phyloP scores from a whole-genome alignment of 164 flowering plant species.

The Santalum album region DNA sequence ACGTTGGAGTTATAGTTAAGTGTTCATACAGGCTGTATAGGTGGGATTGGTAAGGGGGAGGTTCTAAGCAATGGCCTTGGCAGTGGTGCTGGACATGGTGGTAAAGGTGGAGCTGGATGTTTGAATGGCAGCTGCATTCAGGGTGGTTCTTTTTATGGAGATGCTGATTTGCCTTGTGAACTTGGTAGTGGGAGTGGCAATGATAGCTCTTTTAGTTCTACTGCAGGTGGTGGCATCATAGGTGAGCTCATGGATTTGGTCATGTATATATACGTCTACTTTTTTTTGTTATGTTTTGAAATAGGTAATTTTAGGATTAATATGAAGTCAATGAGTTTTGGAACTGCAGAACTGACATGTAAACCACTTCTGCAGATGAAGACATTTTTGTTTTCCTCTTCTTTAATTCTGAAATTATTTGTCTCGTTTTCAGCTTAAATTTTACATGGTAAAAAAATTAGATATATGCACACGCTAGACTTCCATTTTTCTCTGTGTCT shows the following conservation, averaged over 20 bases:
- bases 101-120: slow-evolving; percentile 85
- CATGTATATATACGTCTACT: too few relatives aligned
- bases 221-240: slow-evolving; percentile 88
- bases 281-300: too few relatives aligned
- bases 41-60: slow-evolving; percentile 77
- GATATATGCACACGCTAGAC: too few relatives aligned
- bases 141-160: slow-evolving; percentile 80
- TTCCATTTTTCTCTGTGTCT: too few relatives aligned
- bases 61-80: slow-evolving; percentile 53
- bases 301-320: too few relatives aligned
- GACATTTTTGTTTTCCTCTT: too few relatives aligned
- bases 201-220: slow-evolving; percentile 43
- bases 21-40: slow-evolving; percentile 61
- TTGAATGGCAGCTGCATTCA: slow-evolving; percentile 48
- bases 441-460: too few relatives aligned
- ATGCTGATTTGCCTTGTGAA: slow-evolving; percentile 90
- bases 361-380: too few relatives aligned
- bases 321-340: too few relatives aligned
- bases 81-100: slow-evolving; percentile 97
- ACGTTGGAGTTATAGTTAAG: neutral
- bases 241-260: slow-evolving; percentile 51
- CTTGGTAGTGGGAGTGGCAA: slow-evolving; percentile 99
- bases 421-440: too few relatives aligned
- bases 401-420: too few relatives aligned
- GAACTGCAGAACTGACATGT: too few relatives aligned